A percentile compares a stretch with the other conserved stretches of the same genome.
These are phyloP conservation scores for Pichia rugopelliculosa DNA, from an alignment of 805 yeast species.

Conservation along the genomic window DNA sequence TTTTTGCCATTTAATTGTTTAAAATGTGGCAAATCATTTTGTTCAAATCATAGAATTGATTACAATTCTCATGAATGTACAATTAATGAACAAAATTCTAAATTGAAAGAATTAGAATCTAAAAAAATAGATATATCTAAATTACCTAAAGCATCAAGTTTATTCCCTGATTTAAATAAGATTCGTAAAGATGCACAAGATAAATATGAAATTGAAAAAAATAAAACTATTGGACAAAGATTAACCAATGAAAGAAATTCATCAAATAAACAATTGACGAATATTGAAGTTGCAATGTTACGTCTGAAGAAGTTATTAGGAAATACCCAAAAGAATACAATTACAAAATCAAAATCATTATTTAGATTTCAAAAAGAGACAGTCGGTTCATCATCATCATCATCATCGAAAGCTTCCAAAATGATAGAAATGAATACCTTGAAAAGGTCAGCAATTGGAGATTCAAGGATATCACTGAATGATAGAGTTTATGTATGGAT, in stretches of 20 bases:
- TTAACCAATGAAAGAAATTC: constrained; percentile 4
- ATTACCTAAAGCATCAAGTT: constrained; percentile 36
- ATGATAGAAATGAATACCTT: constrained; percentile 33
- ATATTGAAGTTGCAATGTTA: constrained; percentile 14
- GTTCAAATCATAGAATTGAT: constrained; percentile 42
- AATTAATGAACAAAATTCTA: constrained; percentile 17
- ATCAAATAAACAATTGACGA: constrained; percentile 5
- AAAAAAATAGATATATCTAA: constrained; percentile 11
- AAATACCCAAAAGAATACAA: background rate
- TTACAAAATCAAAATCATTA: background rate
- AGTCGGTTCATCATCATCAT: background rate
- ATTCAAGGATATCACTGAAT: constrained; percentile 31
- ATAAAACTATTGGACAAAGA: constrained; percentile 10
- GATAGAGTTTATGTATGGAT: constrained; percentile 48
- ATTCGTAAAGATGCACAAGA: constrained; percentile 32
- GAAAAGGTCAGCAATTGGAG: constrained; percentile 46
- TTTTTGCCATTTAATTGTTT: constrained; percentile 52
- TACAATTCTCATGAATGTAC: constrained; percentile 25
- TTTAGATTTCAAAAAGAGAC: background rate
- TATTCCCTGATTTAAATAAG: constrained; percentile 46
- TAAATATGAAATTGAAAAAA: constrained; percentile 8
- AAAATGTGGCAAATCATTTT: constrained; percentile 33
- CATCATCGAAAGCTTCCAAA: constrained; percentile 4
- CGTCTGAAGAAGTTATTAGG: constrained; percentile 11
- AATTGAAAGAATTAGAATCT: background rate